Conservation (phyloP, 2,329 filamentous ascomycete genomes). For the Calonectria multiphialidica region DNA sequence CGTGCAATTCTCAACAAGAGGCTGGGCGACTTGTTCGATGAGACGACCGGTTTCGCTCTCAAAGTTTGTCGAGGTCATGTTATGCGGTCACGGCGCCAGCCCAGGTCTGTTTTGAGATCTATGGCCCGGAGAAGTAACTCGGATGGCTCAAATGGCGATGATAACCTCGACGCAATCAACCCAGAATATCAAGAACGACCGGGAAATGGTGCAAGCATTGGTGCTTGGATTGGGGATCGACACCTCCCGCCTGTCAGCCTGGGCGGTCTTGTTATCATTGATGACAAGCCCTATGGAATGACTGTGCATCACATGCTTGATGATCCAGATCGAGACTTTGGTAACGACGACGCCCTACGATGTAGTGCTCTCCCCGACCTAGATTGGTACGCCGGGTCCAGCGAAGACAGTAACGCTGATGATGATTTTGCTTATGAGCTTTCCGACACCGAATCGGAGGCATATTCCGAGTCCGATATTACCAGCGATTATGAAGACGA, state of each 20-base stretch:
- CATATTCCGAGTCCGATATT: conserved; percentile 62
- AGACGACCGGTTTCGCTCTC: conserved; percentile 70
- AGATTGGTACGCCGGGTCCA: conserved; percentile 58
- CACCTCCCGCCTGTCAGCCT: conserved; percentile 93
- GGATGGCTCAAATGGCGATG: conserved; percentile 52
- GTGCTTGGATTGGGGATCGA: conserved; percentile 86
- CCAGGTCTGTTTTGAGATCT: conserved; percentile 45
- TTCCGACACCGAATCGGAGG: conserved; percentile 71
- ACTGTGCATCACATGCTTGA: conserved; percentile 98
- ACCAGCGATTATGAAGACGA: conserved; percentile 66
- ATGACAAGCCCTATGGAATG: conserved; percentile 90
- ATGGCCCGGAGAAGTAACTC: conserved; percentile 48
- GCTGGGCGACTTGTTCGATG: conserved; percentile 74
- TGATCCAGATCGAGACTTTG: conserved; percentile 66
- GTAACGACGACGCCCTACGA: conserved; percentile 41
- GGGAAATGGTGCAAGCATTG: conserved; percentile 90
- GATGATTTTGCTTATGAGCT: conserved; percentile 72
- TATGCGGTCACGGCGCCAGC: conserved; percentile 67
- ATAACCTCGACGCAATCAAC: conserved; percentile 67
- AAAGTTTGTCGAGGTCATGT: conserved; percentile 80
- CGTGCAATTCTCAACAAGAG: conserved; percentile 78
- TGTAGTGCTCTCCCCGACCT: conserved; percentile 56
- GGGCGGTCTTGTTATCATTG: conserved; percentile 87
- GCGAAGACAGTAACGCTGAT: conserved; percentile 56
- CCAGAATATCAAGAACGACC: conserved; percentile 83